phyloP scores from a whole-genome alignment of 352 stramenopile species.

The Globisporangium canariense region DNA sequence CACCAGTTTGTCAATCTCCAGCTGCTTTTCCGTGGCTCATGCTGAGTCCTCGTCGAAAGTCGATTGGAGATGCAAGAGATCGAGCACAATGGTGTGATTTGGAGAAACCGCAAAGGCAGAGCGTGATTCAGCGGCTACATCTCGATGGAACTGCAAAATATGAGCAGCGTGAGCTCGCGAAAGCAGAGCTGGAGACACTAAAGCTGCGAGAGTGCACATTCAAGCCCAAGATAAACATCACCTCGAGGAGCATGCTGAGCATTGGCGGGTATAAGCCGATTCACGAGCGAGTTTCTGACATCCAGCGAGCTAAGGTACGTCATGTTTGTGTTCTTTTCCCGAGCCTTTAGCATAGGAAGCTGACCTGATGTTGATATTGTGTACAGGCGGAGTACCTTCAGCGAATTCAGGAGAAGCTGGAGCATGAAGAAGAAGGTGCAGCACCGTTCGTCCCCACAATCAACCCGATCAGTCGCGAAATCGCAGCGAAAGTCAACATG shows the following conservation, averaged over 20 bases:
- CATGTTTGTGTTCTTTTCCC: neutral
- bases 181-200: constrained; percentile 45
- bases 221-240: constrained; percentile 55
- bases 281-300: constrained; percentile 51
- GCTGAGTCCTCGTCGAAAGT: constrained; percentile 46
- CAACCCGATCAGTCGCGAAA: constrained; percentile 66
- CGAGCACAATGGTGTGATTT: constrained; percentile 11
- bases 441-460: constrained; percentile 55
- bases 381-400: constrained; percentile 42
- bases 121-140: constrained; percentile 57
- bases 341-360: no score
- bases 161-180: constrained; percentile 48
- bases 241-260: constrained; percentile 35
- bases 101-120: constrained; percentile 19
- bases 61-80: neutral
- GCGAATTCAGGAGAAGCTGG: constrained; percentile 44
- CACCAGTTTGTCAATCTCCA: neutral
- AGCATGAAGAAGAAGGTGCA: constrained; percentile 26
- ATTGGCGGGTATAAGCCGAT: constrained; percentile 61
- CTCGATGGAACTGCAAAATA: constrained; percentile 56
- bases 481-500: constrained; percentile 38
- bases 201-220: constrained; percentile 64
- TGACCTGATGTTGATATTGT: constrained; percentile 2
- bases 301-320: constrained; percentile 68
- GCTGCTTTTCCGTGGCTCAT: constrained; percentile 56